Percentiles rank a stretch among this genome's conserved stretches.
phyloP scores from a whole-genome alignment of 2,329 filamentous ascomycete species.

The Colletotrichum siamense region DNA sequence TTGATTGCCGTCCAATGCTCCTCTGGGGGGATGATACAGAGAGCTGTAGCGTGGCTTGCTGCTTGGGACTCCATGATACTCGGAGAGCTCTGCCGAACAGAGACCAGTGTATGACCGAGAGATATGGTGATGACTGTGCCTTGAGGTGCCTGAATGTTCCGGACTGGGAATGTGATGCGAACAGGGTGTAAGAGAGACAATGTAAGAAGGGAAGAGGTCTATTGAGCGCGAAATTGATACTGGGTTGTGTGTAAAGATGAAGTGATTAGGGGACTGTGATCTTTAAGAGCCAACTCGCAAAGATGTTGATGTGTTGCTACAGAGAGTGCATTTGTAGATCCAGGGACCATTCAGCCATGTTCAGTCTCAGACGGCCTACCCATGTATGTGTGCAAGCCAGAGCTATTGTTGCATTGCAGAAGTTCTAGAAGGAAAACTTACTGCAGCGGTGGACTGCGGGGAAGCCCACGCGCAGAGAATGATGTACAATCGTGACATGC shows the following conservation, averaged over 20 bases:
- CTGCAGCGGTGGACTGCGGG: neutral
- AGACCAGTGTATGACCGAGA: neutral
- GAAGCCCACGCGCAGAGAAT: neutral
- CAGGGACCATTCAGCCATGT: neutral
- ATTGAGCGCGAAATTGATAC: neutral
- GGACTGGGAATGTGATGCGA: neutral
- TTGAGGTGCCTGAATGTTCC: neutral
- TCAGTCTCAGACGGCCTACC: neutral
- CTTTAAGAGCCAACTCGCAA: neutral
- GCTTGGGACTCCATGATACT: neutral
- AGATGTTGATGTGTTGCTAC: neutral
- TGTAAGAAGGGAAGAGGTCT: neutral
- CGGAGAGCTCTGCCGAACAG: neutral
- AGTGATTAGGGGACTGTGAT: neutral
- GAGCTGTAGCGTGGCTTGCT: conserved; percentile 58
- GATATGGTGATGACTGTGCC: neutral
- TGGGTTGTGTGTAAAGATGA: neutral
- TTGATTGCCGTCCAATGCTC: conserved; percentile 55
- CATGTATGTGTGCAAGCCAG: neutral
- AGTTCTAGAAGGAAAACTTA: neutral
- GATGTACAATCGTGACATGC: neutral
- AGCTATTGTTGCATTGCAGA: neutral
- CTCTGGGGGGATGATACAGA: conserved; percentile 63
- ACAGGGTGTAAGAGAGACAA: neutral
- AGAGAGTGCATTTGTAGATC: neutral